These are phyloP conservation scores for Podila minutissima DNA, from an alignment of 192 early-diverging fungal genomes.

Conservation along the genomic window DNA sequence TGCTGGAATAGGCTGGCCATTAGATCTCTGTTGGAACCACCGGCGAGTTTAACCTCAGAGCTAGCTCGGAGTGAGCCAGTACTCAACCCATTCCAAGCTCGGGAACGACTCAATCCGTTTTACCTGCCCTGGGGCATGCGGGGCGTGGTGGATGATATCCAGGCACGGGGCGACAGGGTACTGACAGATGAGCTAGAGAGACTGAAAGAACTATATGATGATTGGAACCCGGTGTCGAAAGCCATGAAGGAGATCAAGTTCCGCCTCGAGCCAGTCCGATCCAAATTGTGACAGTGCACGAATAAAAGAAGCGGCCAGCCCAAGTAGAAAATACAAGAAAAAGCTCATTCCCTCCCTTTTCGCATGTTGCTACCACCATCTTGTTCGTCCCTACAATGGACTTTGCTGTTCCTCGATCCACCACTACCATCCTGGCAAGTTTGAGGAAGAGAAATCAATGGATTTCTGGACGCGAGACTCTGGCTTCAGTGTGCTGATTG, in stretches of 20 bases:
- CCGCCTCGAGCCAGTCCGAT: conserved; percentile 84
- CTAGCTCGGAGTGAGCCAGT: conserved; percentile 33
- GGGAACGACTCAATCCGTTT: conserved; percentile 81
- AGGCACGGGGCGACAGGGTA: conserved; percentile 60
- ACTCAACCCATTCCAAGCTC: conserved; percentile 71
- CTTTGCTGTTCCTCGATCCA: conserved; percentile 28
- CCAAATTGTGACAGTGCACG: conserved; percentile 56
- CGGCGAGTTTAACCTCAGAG: conserved; percentile 17
- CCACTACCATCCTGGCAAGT: conserved; percentile 30
- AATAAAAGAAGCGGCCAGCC: not conserved
- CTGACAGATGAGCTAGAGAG: conserved; percentile 74
- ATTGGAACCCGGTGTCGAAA: conserved; percentile 83
- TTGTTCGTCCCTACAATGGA: conserved; percentile 12
- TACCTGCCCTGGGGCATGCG: conserved; percentile 97
- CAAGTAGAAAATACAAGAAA: not conserved
- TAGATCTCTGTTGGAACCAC: conserved; percentile 45
- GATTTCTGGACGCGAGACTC: too few relatives aligned
- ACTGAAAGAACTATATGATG: conserved; percentile 73
- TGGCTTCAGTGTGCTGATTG: too few relatives aligned
- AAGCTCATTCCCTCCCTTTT: not conserved
- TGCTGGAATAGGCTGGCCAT: conserved; percentile 34
- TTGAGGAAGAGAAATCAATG: too few relatives aligned
- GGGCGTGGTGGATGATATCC: conserved; percentile 76
- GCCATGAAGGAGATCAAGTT: conserved; percentile 87
- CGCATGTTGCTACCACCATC: too few relatives aligned